phyloP scores from a whole-genome alignment of 2,329 filamentous ascomycete genomes.

The Sclerotinia spermophila region DNA sequence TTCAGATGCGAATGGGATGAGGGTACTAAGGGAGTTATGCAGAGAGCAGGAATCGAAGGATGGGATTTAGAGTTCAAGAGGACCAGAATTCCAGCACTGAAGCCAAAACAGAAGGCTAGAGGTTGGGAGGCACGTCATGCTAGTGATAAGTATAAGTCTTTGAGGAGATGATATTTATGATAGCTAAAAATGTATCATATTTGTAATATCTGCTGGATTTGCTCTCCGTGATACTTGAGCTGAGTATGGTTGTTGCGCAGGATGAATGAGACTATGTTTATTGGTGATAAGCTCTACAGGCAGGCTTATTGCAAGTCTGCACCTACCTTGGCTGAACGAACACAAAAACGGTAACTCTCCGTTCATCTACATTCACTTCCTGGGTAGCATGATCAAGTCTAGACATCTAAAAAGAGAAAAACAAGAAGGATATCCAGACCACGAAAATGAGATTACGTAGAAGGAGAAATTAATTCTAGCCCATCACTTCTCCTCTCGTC shows the following conservation, averaged over 20 bases:
- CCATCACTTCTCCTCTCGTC: neutral
- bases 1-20: conserved; percentile 93
- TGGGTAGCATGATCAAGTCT: neutral
- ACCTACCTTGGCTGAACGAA: neutral
- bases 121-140: conserved; percentile 66
- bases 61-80: conserved; percentile 81
- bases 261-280: neutral
- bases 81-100: conserved; percentile 68
- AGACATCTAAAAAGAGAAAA: neutral
- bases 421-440: neutral
- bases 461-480: neutral
- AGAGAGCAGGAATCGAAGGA: conserved; percentile 68
- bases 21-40: conserved; percentile 82
- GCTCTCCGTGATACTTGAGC: neutral
- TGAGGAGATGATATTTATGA: conserved; percentile 20
- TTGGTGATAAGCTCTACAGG: neutral
- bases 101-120: conserved; percentile 56
- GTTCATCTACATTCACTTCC: neutral
- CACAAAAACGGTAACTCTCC: neutral
- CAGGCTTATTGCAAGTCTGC: neutral
- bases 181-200: conserved; percentile 20
- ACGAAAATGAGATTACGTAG: neutral
- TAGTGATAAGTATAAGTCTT: conserved; percentile 59
- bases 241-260: neutral
- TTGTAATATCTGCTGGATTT: conserved; percentile 8